These are phyloP conservation scores for Fusarium sp. DNA, from an alignment of 2,329 filamentous ascomycete species.

Conservation along the genomic window DNA sequence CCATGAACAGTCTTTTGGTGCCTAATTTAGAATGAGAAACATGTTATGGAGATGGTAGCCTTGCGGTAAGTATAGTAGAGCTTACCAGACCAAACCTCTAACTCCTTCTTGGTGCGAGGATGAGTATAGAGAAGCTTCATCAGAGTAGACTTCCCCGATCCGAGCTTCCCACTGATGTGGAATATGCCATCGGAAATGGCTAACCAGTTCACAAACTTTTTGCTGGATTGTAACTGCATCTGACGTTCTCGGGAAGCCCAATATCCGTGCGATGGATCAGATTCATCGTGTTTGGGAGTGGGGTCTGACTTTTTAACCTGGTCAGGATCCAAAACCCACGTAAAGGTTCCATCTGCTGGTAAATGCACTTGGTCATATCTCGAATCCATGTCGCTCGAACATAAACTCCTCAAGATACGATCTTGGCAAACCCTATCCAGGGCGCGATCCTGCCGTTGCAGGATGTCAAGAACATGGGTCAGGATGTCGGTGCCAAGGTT, in stretches of 20 bases:
- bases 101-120: background rate
- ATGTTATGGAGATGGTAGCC: background rate
- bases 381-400: background rate
- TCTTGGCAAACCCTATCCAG: background rate
- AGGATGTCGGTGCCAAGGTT: background rate
- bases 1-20: background rate
- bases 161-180: background rate
- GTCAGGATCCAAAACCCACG: background rate
- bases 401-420: background rate
- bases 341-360: rapidly evolving
- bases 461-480: rapidly evolving
- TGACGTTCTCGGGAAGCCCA: background rate
- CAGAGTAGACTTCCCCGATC: background rate
- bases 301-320: rapidly evolving
- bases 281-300: rapidly evolving
- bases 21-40: rapidly evolving
- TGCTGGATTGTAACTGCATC: background rate
- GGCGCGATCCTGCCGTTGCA: background rate
- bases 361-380: background rate
- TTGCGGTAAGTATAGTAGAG: background rate
- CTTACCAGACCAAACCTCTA: background rate
- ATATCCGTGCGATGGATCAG: no score
- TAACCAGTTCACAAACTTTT: background rate
- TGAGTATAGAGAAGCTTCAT: background rate
- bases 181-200: background rate